Evolutionary conservation across 163 green algal genomes (phyloP).

Genomic region (Picocystis sp.): DNA sequence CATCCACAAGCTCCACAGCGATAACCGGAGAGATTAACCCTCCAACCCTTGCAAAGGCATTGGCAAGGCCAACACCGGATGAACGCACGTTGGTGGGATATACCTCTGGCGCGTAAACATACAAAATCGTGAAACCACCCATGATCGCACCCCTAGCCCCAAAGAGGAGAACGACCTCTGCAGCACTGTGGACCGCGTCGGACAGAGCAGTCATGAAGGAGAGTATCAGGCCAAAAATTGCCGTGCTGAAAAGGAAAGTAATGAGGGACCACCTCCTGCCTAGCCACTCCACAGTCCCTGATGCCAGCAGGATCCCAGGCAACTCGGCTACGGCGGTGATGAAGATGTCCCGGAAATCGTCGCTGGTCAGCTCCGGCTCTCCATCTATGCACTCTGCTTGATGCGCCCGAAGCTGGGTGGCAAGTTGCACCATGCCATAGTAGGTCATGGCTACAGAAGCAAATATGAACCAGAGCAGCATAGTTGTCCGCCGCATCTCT

Average conservation of each 20-base stretch:
- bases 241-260: slow-evolving; percentile 1
- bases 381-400: slow-evolving; percentile 6
- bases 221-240: slow-evolving; percentile 14
- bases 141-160: slow-evolving; percentile 30
- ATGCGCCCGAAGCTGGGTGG: slow-evolving; percentile 32
- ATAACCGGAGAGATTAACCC: slow-evolving; percentile 46
- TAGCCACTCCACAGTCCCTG: slow-evolving; percentile 29
- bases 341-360: slow-evolving; percentile 32
- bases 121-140: slow-evolving; percentile 42
- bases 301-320: slow-evolving; percentile 33
- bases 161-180: slow-evolving; percentile 35
- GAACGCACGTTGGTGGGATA: slow-evolving; percentile 47
- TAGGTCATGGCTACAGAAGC: slow-evolving; percentile 38
- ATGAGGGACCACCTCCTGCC: slow-evolving; percentile 14
- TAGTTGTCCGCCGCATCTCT: slow-evolving; percentile 23
- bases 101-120: slow-evolving; percentile 57
- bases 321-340: slow-evolving; percentile 34
- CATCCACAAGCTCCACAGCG: slow-evolving; percentile 32
- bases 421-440: slow-evolving; percentile 61
- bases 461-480: slow-evolving; percentile 52
- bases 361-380: slow-evolving; percentile 10
- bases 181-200: not conserved
- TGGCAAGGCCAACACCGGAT: slow-evolving; percentile 45
- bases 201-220: slow-evolving; percentile 18
- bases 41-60: slow-evolving; percentile 37